Base-by-base conservation (phyloP, 768 basidiomycete species). In the Suillus alpinus region DNA sequence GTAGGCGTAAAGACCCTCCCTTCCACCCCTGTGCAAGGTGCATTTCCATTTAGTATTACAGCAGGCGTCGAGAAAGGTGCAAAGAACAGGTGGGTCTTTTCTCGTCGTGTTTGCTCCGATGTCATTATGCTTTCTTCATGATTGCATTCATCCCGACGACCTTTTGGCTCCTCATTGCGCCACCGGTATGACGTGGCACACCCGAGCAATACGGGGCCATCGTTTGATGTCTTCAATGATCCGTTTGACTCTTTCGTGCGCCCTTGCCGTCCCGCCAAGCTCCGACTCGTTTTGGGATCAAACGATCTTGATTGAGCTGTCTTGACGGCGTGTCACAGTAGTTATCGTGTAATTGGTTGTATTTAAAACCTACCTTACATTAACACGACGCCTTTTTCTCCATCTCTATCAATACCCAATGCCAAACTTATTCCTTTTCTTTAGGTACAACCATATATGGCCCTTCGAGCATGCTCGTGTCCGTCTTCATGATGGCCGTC, bases 381-480 rank as follows among this genome's bases (percentile, higher is more conserved):
- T 6, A 50, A 50, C 37, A 31, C 32, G 32, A 34, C 26, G 6
- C 32, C 4, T 43, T 53, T 29, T 29, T 12, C 32, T 55, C 55
- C n/a, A 23, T 49, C 32, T 49, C 18, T 6, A 23, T 61, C 31
- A 56, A 58, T 26, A 58, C 3, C 5, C 29, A 10, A 60, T 26
- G n/a, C 13, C 13, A 57, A 26, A 65, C 58, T 16, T 23, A 4
- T 56, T 39, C 56, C 7, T 31, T 31, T 44, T 31, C 29, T 31
- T 43, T n/a, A 94, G 94, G 63, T 98, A 97, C 76, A 88, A 90
- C 61, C 91, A 98, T 71, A 97, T 98, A 60, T 98, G 95, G 93
- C 96, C 96, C 0, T 98, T 95, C 65, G 95, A 96, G 69, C 94
- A 95, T 68, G 90, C 95, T 23, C 88, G 96, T 41, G 95, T 98